Evolutionary conservation across 169 alveolate genomes (phyloP).

Genomic region (Cryptosporidium sp.): DNA sequence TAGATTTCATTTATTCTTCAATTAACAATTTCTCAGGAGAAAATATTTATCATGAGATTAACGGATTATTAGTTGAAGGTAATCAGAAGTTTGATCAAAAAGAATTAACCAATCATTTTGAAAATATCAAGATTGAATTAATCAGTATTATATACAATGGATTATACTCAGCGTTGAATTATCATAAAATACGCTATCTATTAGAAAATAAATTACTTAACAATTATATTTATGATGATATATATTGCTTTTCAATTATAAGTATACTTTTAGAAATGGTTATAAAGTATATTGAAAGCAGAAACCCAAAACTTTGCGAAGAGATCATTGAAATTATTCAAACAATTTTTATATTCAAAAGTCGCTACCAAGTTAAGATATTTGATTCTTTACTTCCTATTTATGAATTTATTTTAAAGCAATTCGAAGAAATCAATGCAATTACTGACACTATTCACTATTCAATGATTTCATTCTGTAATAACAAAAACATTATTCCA

Average conservation of each 20-base stretch:
- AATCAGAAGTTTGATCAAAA: background rate
- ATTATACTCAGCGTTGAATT: background rate
- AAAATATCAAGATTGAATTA: background rate
- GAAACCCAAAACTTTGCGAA: background rate
- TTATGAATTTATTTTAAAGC: constrained; percentile 14
- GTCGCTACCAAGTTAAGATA: constrained; percentile 3
- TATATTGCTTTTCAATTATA: constrained; percentile 18
- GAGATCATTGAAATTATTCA: background rate
- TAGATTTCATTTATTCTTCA: background rate
- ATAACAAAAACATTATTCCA: constrained; percentile 45
- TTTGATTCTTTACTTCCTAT: constrained; percentile 50
- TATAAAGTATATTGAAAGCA: background rate
- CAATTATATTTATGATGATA: constrained; percentile 20
- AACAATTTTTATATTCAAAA: background rate
- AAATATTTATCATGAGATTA: constrained; percentile 1
- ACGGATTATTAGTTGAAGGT: background rate
- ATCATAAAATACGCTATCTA: background rate
- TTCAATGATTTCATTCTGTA: constrained; percentile 36
- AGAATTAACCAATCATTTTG: background rate
- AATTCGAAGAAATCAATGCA: background rate
- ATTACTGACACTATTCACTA: constrained; percentile 12
- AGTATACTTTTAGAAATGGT: constrained; percentile 5
- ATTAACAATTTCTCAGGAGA: background rate
- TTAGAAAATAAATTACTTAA: background rate
- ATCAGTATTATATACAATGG: constrained; percentile 25